Conservation (phyloP, 164 flowering plant genomes). For the Tetrastigma voinierianum region DNA sequence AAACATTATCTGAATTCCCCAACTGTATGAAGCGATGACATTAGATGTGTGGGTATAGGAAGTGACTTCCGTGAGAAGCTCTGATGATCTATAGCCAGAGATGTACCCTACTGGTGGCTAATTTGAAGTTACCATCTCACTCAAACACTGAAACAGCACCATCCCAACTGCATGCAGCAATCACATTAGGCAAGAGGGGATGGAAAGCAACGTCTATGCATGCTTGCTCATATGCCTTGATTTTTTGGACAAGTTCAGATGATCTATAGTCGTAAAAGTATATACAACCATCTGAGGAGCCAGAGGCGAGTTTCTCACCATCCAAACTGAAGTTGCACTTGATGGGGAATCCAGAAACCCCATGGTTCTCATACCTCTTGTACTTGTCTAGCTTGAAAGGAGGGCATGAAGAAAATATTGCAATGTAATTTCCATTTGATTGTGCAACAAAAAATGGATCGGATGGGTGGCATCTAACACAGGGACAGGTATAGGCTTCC, state of each 20-base stretch:
- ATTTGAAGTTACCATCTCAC: slow-evolving; percentile 18
- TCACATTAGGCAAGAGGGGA: slow-evolving; percentile 63
- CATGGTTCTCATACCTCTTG: slow-evolving; percentile 79
- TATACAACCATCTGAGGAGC: slow-evolving; percentile 80
- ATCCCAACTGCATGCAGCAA: slow-evolving; percentile 83
- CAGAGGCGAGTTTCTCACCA: slow-evolving; percentile 67
- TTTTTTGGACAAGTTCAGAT: slow-evolving; percentile 46
- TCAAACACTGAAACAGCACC: slow-evolving; percentile 68
- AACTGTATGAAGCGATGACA: no score
- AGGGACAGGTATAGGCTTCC: slow-evolving; percentile 88
- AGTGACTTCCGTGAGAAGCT: no score
- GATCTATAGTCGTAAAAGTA: slow-evolving; percentile 62
- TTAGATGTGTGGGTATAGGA: no score
- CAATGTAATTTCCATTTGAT: slow-evolving; percentile 88
- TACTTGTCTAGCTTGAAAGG: slow-evolving; percentile 88
- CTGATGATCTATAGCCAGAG: no score
- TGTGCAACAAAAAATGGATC: slow-evolving; percentile 84
- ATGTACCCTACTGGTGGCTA: no score
- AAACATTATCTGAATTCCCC: no score
- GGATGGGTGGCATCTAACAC: slow-evolving; percentile 65
- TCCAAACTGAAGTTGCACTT: slow-evolving; percentile 80
- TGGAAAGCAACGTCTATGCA: slow-evolving; percentile 82
- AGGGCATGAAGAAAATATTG: slow-evolving; percentile 68
- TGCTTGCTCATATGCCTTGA: slow-evolving; percentile 64
- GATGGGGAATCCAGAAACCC: slow-evolving; percentile 92